phyloP scores from a whole-genome alignment of 2,329 filamentous ascomycete species.

The Sclerotinia borealis region DNA sequence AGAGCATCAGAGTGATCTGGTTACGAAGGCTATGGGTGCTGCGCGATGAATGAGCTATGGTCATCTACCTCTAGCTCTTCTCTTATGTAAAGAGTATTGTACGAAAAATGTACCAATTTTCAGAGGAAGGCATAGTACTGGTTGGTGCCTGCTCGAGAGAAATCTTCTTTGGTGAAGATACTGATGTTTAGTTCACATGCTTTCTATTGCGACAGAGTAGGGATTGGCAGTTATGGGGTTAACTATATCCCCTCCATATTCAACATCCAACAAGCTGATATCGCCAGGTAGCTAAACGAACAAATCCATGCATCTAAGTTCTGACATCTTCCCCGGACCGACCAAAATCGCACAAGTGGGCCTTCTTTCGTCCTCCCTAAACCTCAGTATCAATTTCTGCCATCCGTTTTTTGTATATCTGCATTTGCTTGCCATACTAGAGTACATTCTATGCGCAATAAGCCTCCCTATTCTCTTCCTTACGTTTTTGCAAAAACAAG shows the following conservation, averaged over 20 bases:
- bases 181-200: neutral
- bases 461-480: neutral
- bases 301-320: neutral
- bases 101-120: conserved; percentile 10
- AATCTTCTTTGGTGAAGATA: neutral
- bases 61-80: conserved; percentile 2
- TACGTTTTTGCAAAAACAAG: too few species aligned
- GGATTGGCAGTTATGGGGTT: neutral
- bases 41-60: conserved; percentile 18
- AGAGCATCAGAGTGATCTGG: conserved; percentile 63
- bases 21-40: conserved; percentile 22
- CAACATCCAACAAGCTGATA: neutral
- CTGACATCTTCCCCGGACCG: neutral
- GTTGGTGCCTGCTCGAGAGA: neutral
- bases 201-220: neutral
- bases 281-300: neutral
- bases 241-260: neutral
- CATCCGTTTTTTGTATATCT: neutral
- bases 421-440: too few species aligned
- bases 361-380: neutral
- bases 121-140: neutral
- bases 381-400: neutral
- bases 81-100: conserved; percentile 4
- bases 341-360: neutral
- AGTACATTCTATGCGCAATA: neutral